Percentiles rank a stretch among this genome's conserved stretches.
These are phyloP conservation scores for Sesbania bispinosa DNA, from an alignment of 306 rosid genomes.

Conservation along the genomic window DNA sequence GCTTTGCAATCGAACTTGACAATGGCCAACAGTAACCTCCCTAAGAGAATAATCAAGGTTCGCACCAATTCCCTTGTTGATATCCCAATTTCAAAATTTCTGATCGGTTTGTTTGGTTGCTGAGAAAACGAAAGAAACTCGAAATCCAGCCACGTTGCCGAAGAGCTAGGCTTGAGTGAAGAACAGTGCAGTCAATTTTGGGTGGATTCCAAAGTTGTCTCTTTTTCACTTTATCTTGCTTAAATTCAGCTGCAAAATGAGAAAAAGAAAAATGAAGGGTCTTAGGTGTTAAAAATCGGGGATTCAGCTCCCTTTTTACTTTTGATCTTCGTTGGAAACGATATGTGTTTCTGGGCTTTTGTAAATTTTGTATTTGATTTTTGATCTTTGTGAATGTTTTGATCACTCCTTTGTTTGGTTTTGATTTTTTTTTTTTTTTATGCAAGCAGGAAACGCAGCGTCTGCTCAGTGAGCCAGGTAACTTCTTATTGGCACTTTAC, in stretches of 20 bases:
- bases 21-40: constrained; percentile 95
- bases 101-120: constrained; percentile 23
- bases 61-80: constrained; percentile 24
- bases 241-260: background rate
- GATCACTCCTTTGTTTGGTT: constrained; percentile 8
- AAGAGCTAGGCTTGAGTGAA: background rate
- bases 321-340: constrained; percentile 9
- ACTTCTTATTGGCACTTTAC: background rate
- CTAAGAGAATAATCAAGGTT: constrained; percentile 87
- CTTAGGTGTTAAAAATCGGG: background rate
- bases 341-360: constrained; percentile 8
- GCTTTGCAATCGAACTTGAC: constrained; percentile 54
- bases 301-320: background rate
- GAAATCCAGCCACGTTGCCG: background rate
- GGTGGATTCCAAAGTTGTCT: background rate
- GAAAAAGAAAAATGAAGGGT: background rate
- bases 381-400: background rate
- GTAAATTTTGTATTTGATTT: background rate
- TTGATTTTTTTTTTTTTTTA: background rate
- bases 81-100: constrained; percentile 50
- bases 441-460: constrained; percentile 88
- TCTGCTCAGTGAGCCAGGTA: constrained; percentile 94
- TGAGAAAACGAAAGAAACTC: background rate
- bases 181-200: background rate
- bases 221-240: background rate